Percentiles rank a stretch among this genome's conserved stretches.
phyloP scores from a whole-genome alignment of 1,284 basidiomycete species.

The Golubevia sp. region DNA sequence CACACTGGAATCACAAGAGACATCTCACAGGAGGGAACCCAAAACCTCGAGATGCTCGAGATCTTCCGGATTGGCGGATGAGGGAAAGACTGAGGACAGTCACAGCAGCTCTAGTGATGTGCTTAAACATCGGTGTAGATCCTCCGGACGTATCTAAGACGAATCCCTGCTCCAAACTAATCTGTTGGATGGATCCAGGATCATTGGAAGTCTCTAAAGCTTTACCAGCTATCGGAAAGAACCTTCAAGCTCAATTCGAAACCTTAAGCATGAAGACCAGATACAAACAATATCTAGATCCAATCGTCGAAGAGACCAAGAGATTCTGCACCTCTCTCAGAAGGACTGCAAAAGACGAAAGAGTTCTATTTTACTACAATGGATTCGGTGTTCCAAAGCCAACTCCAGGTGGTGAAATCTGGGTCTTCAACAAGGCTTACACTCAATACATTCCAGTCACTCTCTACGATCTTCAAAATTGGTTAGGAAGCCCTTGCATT shows the following conservation, averaged over 20 bases:
- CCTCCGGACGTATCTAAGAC: constrained; percentile 60
- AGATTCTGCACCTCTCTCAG: constrained; percentile 84
- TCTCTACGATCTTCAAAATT: constrained; percentile 85
- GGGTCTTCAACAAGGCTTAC: constrained; percentile 98
- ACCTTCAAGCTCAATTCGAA: constrained; percentile 58
- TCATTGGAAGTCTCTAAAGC: constrained; percentile 68
- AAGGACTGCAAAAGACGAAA: constrained; percentile 88
- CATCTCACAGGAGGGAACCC: constrained; percentile 87
- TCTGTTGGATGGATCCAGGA: constrained; percentile 61
- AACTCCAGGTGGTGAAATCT: constrained; percentile 92
- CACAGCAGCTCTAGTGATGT: constrained; percentile 57
- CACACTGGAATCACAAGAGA: constrained; percentile 68
- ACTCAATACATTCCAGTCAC: constrained; percentile 98
- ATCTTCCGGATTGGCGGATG: constrained; percentile 72
- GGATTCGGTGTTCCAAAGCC: constrained; percentile 98
- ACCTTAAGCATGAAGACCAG: constrained; percentile 49
- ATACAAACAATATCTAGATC: constrained; percentile 76
- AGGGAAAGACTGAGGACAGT: constrained; percentile 73
- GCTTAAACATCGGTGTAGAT: constrained; percentile 59
- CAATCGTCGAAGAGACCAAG: constrained; percentile 90
- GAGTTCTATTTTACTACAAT: constrained; percentile 96
- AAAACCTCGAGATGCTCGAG: constrained; percentile 69
- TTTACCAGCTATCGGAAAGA: constrained; percentile 55
- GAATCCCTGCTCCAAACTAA: constrained; percentile 58
- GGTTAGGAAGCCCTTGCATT: constrained; percentile 83